Percentiles rank a stretch among this genome's conserved stretches.
phyloP scores from a whole-genome alignment of 768 basidiomycete species.

The Rhizopogon vulgaris region DNA sequence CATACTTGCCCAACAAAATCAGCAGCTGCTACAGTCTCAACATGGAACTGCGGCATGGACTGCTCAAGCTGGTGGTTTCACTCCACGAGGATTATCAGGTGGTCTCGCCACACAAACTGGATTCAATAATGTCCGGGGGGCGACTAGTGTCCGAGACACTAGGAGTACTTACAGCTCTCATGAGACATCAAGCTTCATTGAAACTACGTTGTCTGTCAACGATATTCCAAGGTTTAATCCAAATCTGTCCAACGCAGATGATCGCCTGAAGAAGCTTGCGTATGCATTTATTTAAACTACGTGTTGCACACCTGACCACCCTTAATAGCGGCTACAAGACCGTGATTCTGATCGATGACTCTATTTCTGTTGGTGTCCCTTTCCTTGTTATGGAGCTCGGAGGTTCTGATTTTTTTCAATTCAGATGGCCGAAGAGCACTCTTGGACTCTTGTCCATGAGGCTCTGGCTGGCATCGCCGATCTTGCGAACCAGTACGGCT shows the following conservation, averaged over 20 bases:
- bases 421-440: conserved; percentile 21
- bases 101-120: neutral
- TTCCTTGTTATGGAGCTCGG: neutral
- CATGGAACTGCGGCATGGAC: neutral
- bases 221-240: conserved; percentile 7
- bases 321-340: conserved; percentile 22
- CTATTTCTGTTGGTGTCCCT: conserved; percentile 15
- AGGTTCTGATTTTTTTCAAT: neutral
- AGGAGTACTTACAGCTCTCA: neutral
- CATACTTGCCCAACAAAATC: conserved; percentile 17
- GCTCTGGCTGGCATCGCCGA: conserved; percentile 28
- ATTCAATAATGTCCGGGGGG: neutral
- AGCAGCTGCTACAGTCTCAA: conserved; percentile 3
- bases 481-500: conserved; percentile 18
- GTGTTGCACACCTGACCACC: neutral
- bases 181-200: neutral
- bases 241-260: conserved; percentile 5
- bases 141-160: neutral
- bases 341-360: conserved; percentile 25
- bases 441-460: conserved; percentile 26
- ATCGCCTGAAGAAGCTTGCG: conserved; percentile 1
- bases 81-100: conserved; percentile 10
- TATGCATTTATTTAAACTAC: neutral
- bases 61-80: conserved; percentile 7
- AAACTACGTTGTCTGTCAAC: neutral